phyloP scores from a whole-genome alignment of 2,329 filamentous ascomycete species.

The Aspergillus tubingensis region DNA sequence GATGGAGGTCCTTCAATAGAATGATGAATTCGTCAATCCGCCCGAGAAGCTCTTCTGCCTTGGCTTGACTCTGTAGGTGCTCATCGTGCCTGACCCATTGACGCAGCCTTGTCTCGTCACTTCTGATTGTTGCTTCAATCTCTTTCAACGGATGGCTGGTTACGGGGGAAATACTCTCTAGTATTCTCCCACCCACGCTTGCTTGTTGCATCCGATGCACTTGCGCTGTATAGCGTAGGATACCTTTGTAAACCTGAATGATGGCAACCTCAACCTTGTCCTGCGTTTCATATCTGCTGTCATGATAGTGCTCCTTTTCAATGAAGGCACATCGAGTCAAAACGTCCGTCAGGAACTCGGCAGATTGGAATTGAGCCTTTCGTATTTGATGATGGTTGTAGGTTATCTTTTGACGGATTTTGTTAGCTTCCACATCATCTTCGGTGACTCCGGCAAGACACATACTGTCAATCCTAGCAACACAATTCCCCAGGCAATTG shows the following conservation, averaged over 20 bases:
- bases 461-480: neutral
- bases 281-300: neutral
- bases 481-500: neutral
- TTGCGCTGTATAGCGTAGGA: neutral
- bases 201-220: neutral
- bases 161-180: too few species aligned
- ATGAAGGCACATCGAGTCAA: neutral
- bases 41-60: neutral
- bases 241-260: neutral
- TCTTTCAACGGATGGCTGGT: neutral
- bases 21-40: neutral
- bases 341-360: neutral
- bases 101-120: neutral
- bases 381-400: neutral
- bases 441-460: neutral
- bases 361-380: neutral
- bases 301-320: neutral
- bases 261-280: neutral
- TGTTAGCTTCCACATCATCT: neutral
- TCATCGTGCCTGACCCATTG: neutral
- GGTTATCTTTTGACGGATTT: neutral
- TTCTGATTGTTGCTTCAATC: neutral
- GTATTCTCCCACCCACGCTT: neutral
- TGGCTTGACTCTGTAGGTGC: neutral
- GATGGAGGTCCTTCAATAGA: fast-evolving